These are phyloP conservation scores for Clarireedia monteithiana DNA, from an alignment of 2,329 filamentous ascomycete species.

Conservation along the genomic window DNA sequence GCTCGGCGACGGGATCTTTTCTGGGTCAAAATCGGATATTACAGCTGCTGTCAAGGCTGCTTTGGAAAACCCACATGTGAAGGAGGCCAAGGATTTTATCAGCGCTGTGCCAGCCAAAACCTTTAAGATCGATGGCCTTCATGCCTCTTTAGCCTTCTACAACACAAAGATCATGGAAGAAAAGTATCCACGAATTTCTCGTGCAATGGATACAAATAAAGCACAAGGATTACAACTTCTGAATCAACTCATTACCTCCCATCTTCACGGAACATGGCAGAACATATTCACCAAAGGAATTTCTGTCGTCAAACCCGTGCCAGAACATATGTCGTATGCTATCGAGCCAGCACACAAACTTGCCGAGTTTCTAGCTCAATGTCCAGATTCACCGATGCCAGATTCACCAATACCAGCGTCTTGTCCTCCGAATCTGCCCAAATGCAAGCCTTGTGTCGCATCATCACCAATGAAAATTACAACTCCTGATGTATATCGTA, in stretches of 20 bases:
- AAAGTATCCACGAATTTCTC: slow-evolving; percentile 60
- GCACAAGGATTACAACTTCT: slow-evolving; percentile 58
- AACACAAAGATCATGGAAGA: slow-evolving; percentile 51
- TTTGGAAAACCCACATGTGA: slow-evolving; percentile 46
- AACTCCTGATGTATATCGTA: slow-evolving; percentile 61
- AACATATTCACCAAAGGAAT: slow-evolving; percentile 70
- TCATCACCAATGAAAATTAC: slow-evolving; percentile 57
- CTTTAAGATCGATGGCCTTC: slow-evolving; percentile 57
- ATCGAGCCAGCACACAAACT: slow-evolving; percentile 63
- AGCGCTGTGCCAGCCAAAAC: slow-evolving; percentile 50
- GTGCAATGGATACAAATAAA: slow-evolving; percentile 49
- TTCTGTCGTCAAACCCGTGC: slow-evolving; percentile 70
- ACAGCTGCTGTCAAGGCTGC: slow-evolving; percentile 54
- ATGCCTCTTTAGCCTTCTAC: slow-evolving; percentile 72
- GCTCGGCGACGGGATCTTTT: slow-evolving; percentile 64
- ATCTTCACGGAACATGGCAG: slow-evolving; percentile 82
- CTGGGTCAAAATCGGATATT: slow-evolving; percentile 58
- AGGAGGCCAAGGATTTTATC: slow-evolving; percentile 54
- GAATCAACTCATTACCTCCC: slow-evolving; percentile 70
- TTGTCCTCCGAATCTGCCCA: slow-evolving; percentile 74
- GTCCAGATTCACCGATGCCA: slow-evolving; percentile 64
- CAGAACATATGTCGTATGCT: slow-evolving; percentile 66
- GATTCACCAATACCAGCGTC: slow-evolving; percentile 59
- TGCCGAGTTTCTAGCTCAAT: slow-evolving; percentile 67
- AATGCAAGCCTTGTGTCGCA: slow-evolving; percentile 67